Percentiles rank a stretch among this genome's conserved stretches.
phyloP scores from a whole-genome alignment of 2,329 filamentous ascomycete genomes.

The Tolypocladium ovalisporum region DNA sequence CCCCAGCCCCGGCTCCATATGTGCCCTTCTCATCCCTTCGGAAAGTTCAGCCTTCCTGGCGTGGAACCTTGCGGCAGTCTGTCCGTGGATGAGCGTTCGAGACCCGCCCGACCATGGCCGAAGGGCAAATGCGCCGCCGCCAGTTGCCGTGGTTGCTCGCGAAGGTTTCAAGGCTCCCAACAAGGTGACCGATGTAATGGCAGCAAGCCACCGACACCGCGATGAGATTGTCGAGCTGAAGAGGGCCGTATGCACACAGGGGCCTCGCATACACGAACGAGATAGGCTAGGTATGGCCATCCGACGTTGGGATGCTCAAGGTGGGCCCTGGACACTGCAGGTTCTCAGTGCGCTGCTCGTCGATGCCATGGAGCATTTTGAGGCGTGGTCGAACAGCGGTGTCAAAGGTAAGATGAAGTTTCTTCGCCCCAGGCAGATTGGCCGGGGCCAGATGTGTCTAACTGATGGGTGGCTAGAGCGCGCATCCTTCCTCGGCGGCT shows the following conservation, averaged over 20 bases:
- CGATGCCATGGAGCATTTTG: constrained; percentile 40
- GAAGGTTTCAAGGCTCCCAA: constrained; percentile 76
- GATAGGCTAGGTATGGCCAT: constrained; percentile 66
- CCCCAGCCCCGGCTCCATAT: constrained; percentile 34
- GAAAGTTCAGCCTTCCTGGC: constrained; percentile 57
- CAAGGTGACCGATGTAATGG: constrained; percentile 59
- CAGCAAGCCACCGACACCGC: constrained; percentile 51
- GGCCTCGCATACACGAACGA: constrained; percentile 36
- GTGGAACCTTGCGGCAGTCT: constrained; percentile 66
- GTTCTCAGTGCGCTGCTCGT: constrained; percentile 56
- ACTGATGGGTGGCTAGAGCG: constrained; percentile 21
- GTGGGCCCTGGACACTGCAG: constrained; percentile 59
- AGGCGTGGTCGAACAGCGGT: constrained; percentile 14
- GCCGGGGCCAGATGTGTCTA: neutral
- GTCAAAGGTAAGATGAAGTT: neutral
- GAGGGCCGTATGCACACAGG: constrained; percentile 34
- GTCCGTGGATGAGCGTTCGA: constrained; percentile 55
- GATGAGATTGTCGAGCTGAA: constrained; percentile 54
- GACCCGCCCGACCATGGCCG: constrained; percentile 29
- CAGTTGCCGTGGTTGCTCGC: constrained; percentile 41
- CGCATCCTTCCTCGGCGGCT: constrained; percentile 33
- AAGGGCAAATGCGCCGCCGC: constrained; percentile 42
- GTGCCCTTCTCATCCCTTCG: constrained; percentile 46
- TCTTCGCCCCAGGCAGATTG: neutral
- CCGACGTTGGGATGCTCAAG: constrained; percentile 53